A percentile compares a stretch with the other conserved stretches of the same genome.
phyloP scores from a whole-genome alignment of 495 filamentous ascomycete genomes.

The Penicillium herquei region DNA sequence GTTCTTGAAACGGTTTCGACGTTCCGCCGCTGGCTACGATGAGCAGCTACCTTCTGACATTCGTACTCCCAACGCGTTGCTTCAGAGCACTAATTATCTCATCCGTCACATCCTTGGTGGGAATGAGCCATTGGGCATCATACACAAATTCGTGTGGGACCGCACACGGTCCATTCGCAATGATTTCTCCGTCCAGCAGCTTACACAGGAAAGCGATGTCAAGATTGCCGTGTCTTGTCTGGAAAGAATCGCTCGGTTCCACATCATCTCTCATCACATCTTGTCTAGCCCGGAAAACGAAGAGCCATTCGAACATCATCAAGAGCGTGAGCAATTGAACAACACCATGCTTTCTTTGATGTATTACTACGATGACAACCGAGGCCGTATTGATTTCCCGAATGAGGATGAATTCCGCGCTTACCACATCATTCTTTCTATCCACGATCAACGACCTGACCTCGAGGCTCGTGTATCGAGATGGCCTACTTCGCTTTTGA shows the following conservation, averaged over 20 bases:
- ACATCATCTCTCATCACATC: slow-evolving; percentile 83
- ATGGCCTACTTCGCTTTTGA: slow-evolving; percentile 60
- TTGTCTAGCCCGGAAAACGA: slow-evolving; percentile 64
- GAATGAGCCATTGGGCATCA: slow-evolving; percentile 58
- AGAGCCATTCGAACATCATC: slow-evolving; percentile 78
- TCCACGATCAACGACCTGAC: slow-evolving; percentile 65
- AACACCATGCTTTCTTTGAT: slow-evolving; percentile 84
- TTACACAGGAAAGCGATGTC: slow-evolving; percentile 66
- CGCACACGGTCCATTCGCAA: slow-evolving; percentile 87
- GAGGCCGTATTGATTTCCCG: slow-evolving; percentile 47
- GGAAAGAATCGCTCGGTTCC: slow-evolving; percentile 87
- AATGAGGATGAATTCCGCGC: slow-evolving; percentile 91
- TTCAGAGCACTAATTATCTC: slow-evolving; percentile 78
- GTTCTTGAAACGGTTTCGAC: slow-evolving; percentile 83
- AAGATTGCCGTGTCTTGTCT: slow-evolving; percentile 72
- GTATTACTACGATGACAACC: slow-evolving; percentile 81
- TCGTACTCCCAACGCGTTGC: slow-evolving; percentile 71
- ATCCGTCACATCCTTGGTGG: slow-evolving; percentile 69
- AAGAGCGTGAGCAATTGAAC: slow-evolving; percentile 90
- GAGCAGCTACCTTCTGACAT: slow-evolving; percentile 91
- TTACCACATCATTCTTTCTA: slow-evolving; percentile 83
- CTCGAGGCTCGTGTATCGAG: slow-evolving; percentile 71
- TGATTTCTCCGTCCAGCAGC: slow-evolving; percentile 88
- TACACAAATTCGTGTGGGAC: slow-evolving; percentile 93
- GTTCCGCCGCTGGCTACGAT: slow-evolving; percentile 90